Evolutionary conservation across 2,329 filamentous ascomycete species (phyloP).

Genomic region (Capronia epimyces): DNA sequence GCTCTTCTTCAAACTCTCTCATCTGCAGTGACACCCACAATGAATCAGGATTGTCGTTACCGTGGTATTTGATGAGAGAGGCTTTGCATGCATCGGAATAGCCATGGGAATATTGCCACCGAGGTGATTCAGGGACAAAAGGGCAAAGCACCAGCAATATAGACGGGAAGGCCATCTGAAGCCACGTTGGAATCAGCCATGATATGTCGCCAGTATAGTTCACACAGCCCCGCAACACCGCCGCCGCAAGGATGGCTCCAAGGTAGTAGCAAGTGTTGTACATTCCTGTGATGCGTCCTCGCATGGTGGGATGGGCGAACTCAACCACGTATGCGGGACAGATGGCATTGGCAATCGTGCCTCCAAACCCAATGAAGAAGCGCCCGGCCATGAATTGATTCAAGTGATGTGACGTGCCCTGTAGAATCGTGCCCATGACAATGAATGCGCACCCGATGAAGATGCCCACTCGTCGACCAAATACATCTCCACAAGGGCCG

Average conservation of each 20-base stretch:
- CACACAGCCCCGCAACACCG: conserved; percentile 4
- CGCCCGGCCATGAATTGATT: conserved; percentile 55
- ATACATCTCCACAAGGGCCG: conserved; percentile 25
- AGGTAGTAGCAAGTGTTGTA: conserved; percentile 6
- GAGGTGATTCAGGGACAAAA: conserved; percentile 55
- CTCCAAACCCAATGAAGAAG: conserved; percentile 53
- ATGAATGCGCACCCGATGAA: conserved; percentile 45
- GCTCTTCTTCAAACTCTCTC: no score
- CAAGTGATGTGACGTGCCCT: conserved; percentile 52
- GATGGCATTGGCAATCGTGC: conserved; percentile 55
- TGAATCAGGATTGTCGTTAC: no score
- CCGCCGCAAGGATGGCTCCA: conserved; percentile 1
- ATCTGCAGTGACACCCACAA: no score
- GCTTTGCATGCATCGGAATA: no score
- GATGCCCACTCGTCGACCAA: conserved; percentile 29
- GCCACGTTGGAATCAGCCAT: conserved; percentile 51
- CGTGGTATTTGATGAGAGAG: no score
- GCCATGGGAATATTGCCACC: no score
- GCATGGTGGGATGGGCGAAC: background rate
- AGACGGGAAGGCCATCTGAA: conserved; percentile 48
- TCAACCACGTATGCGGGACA: conserved; percentile 2
- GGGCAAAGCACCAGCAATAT: conserved; percentile 43
- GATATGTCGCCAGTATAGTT: conserved; percentile 31
- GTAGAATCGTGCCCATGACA: conserved; percentile 53
- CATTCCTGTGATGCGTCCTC: conserved; percentile 2